Percentiles rank a stretch among this genome's conserved stretches.
Conservation (phyloP, 78 protist genomes). For the Andalucia godoyi region DNA sequence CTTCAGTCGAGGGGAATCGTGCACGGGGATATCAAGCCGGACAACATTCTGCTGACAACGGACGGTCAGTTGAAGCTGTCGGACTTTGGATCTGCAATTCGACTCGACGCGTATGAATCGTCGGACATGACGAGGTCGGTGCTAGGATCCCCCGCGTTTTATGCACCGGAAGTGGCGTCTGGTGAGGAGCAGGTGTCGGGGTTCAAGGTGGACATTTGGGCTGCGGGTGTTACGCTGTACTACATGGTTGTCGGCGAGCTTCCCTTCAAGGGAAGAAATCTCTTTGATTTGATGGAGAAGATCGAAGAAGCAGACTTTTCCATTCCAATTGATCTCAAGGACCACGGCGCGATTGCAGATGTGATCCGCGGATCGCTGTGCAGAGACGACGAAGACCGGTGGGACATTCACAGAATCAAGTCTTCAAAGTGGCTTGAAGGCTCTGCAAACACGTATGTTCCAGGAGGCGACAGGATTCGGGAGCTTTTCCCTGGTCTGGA, state of each 20-base stretch:
- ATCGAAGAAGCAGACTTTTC: conserved; percentile 10
- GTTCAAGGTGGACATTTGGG: conserved; percentile 40
- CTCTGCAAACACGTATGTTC: too few species aligned
- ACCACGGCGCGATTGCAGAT: too few species aligned
- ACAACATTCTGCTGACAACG: conserved; percentile 35
- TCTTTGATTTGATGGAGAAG: conserved; percentile 13
- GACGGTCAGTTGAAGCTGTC: conserved; percentile 36
- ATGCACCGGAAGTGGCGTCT: conserved; percentile 54
- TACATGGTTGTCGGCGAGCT: conserved; percentile 25
- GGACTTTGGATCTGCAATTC: conserved; percentile 68
- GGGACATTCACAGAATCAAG: too few species aligned
- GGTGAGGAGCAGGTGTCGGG: conserved; percentile 9
- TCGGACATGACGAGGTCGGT: conserved; percentile 29
- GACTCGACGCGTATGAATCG: conserved; percentile 11
- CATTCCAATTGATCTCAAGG: too few species aligned
- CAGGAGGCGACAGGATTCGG: too few species aligned
- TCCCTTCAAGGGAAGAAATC: conserved; percentile 31
- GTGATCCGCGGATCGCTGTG: too few species aligned
- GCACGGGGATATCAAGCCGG: conserved; percentile 71
- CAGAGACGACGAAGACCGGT: too few species aligned
- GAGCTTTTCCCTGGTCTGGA: too few species aligned
- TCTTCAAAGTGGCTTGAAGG: too few species aligned
- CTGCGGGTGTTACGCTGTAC: conserved; percentile 35
- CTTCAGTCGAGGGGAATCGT: conserved; percentile 42
- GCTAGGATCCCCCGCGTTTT: conserved; percentile 65